Evolutionary conservation across 805 yeast species (phyloP).

Genomic region (Candida michaelii): DNA sequence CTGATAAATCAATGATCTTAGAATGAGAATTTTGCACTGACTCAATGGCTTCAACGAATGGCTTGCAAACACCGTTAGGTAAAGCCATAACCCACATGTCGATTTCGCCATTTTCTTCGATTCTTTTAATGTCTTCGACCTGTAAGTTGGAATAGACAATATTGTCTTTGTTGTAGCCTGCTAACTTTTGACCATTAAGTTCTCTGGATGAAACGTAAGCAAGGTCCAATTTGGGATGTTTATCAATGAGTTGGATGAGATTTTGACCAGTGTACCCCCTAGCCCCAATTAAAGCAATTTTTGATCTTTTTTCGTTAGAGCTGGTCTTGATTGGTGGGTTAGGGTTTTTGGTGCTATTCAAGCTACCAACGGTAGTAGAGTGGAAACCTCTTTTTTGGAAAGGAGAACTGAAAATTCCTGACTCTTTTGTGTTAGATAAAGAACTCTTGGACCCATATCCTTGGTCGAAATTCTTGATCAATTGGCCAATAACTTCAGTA

Average conservation of each 20-base stretch:
- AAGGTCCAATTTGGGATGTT: constrained; percentile 84
- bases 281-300: constrained; percentile 95
- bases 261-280: constrained; percentile 98
- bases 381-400: constrained; percentile 55
- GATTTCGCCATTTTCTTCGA: constrained; percentile 75
- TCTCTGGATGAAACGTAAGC: constrained; percentile 97
- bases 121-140: constrained; percentile 75
- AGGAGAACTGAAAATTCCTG: constrained; percentile 49
- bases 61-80: constrained; percentile 95
- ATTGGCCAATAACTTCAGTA: constrained; percentile 51
- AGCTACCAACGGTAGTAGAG: constrained; percentile 34
- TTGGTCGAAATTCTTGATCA: constrained; percentile 54
- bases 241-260: constrained; percentile 79
- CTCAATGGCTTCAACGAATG: constrained; percentile 79
- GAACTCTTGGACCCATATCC: constrained; percentile 28
- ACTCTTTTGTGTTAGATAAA: constrained; percentile 38
- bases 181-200: constrained; percentile 78
- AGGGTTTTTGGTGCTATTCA: constrained; percentile 42
- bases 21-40: constrained; percentile 62
- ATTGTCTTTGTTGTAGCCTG: constrained; percentile 82
- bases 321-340: constrained; percentile 73
- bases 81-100: constrained; percentile 99
- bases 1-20: constrained; percentile 88
- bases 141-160: constrained; percentile 83
- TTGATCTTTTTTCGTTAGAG: constrained; percentile 57